Evolutionary conservation across 768 basidiomycete species (phyloP).

Genomic region (Lactifluus rugatus): DNA sequence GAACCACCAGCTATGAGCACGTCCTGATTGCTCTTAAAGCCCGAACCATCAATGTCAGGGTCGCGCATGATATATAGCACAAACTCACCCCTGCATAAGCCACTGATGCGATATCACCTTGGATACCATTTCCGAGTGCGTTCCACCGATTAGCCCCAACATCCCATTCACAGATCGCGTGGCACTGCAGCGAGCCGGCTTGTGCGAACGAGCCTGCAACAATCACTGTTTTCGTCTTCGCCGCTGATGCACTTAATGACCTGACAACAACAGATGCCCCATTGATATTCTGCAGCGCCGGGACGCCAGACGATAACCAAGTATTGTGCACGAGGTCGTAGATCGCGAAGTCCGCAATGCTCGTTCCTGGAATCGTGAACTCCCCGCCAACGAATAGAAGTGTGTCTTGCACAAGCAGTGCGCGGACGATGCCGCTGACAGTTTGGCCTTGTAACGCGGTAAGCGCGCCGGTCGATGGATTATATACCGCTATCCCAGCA

Average conservation of each 20-base stretch:
- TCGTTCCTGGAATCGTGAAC: conserved; percentile 52
- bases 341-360: conserved; percentile 60
- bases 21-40: conserved; percentile 57
- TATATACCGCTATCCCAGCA: conserved; percentile 63
- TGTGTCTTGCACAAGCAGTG: conserved; percentile 64
- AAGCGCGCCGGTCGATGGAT: conserved; percentile 40
- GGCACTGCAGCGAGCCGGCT: conserved; percentile 67
- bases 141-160: conserved; percentile 65
- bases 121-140: conserved; percentile 66
- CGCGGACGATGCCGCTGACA: conserved; percentile 64
- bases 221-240: conserved; percentile 53
- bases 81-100: conserved; percentile 73
- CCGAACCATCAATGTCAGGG: conserved; percentile 11
- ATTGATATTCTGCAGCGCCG: conserved; percentile 47
- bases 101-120: conserved; percentile 71
- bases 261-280: conserved; percentile 56
- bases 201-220: conserved; percentile 83
- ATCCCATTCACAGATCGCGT: conserved; percentile 72
- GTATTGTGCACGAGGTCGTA: conserved; percentile 62
- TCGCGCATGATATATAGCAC: neutral
- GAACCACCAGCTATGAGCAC: conserved; percentile 72
- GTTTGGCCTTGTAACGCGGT: conserved; percentile 50
- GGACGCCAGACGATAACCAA: conserved; percentile 53
- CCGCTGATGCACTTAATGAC: conserved; percentile 53
- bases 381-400: conserved; percentile 77